Conservation (phyloP, 2,329 filamentous ascomycete species). For the Mycosphaerella sp. region DNA sequence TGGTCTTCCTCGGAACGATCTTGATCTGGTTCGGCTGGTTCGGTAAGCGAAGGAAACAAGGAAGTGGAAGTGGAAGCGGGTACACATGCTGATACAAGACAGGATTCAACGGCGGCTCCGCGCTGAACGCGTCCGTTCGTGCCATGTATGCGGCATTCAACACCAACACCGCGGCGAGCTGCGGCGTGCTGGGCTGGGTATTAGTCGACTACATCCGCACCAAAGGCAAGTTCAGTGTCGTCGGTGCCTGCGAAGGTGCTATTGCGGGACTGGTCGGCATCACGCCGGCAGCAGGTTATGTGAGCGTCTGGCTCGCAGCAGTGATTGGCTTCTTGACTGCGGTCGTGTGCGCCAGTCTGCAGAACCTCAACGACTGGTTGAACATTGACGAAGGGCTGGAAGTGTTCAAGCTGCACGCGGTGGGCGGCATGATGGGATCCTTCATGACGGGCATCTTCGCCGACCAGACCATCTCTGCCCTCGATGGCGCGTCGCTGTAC, state of each 20-base stretch:
- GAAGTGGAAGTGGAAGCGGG: background rate
- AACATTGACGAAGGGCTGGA: slow-evolving; percentile 53
- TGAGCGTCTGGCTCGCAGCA: slow-evolving; percentile 37
- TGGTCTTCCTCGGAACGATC: slow-evolving; percentile 58
- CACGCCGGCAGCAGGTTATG: slow-evolving; percentile 47
- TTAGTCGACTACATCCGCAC: slow-evolving; percentile 48
- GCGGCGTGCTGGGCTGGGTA: slow-evolving; percentile 50
- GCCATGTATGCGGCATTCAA: slow-evolving; percentile 53
- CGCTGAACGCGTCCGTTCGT: slow-evolving; percentile 48
- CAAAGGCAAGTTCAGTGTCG: slow-evolving; percentile 49
- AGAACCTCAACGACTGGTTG: slow-evolving; percentile 50
- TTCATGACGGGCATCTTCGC: slow-evolving; percentile 55
- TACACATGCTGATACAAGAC: background rate
- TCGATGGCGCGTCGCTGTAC: slow-evolving; percentile 46
- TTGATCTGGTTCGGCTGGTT: slow-evolving; percentile 62
- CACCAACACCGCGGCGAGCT: slow-evolving; percentile 51
- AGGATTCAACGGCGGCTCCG: slow-evolving; percentile 52
- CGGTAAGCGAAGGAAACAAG: slow-evolving; percentile 21
- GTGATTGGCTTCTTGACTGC: slow-evolving; percentile 52
- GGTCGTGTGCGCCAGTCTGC: slow-evolving; percentile 44
- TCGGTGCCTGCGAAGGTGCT: slow-evolving; percentile 52
- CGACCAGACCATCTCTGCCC: slow-evolving; percentile 40
- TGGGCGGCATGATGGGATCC: slow-evolving; percentile 52
- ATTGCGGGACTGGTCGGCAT: slow-evolving; percentile 57
- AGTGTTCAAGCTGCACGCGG: slow-evolving; percentile 54